A percentile compares a stretch with the other conserved stretches of the same genome.
phyloP scores from a whole-genome alignment of 2,329 filamentous ascomycete genomes.

The Coleophoma crateriformis region DNA sequence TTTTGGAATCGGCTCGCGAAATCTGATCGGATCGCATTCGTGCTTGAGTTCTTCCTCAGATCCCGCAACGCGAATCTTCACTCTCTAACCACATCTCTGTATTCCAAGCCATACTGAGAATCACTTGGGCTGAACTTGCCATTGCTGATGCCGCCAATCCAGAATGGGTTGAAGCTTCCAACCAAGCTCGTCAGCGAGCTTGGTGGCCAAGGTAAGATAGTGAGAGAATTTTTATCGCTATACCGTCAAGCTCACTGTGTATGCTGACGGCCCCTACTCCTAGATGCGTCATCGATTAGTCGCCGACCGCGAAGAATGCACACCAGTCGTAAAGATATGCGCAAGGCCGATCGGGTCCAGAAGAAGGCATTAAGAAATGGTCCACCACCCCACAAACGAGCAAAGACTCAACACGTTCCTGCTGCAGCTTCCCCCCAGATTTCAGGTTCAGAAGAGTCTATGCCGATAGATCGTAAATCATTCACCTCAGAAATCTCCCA shows the following conservation, averaged over 20 bases:
- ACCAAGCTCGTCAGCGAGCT: constrained; percentile 38
- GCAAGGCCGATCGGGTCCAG: constrained; percentile 24
- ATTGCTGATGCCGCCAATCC: constrained; percentile 17
- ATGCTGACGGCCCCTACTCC: background rate
- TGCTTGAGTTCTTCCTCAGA: too few relatives aligned
- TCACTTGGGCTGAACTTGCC: too few relatives aligned
- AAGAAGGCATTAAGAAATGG: constrained; percentile 21
- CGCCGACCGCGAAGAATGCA: constrained; percentile 10
- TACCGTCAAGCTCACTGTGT: background rate
- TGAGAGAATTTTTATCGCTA: background rate
- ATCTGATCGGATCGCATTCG: too few relatives aligned
- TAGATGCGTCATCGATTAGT: background rate
- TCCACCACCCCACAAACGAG: constrained; percentile 19
- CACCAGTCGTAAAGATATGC: constrained; percentile 23
- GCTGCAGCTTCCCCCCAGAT: background rate
- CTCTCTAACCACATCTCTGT: too few relatives aligned
- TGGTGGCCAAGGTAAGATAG: constrained; percentile 26
- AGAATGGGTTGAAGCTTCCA: constrained; percentile 36
- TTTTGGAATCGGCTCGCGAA: background rate
- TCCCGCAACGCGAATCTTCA: too few relatives aligned
- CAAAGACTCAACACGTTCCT: constrained; percentile 14
- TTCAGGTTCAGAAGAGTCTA: background rate
- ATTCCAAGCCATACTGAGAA: too few relatives aligned
- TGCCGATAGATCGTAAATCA: background rate
- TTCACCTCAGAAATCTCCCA: constrained; percentile 15